Percentiles rank a stretch among this genome's conserved stretches.
phyloP scores from a whole-genome alignment of 2,329 filamentous ascomycete species.

The Sarocladium oryzae region DNA sequence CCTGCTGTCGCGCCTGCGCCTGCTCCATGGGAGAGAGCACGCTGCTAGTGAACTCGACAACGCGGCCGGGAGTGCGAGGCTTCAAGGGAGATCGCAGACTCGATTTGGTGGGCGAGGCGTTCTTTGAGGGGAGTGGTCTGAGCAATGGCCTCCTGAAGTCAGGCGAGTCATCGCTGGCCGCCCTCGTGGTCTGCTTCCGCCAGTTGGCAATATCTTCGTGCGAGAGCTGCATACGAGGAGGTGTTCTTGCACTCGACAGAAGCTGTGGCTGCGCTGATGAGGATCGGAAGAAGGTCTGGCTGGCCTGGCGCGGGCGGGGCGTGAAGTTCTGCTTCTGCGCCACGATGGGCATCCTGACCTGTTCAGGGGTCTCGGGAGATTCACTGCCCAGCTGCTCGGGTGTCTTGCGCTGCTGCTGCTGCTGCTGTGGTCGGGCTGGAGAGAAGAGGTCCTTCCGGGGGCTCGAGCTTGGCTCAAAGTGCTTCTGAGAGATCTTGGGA shows the following conservation, averaged over 20 bases:
- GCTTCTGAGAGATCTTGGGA: constrained; percentile 25
- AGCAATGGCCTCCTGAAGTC: constrained; percentile 22
- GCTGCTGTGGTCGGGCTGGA: constrained; percentile 18
- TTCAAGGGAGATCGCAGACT: constrained; percentile 51
- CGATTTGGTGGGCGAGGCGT: constrained; percentile 51
- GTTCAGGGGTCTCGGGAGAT: constrained; percentile 27
- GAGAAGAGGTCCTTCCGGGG: constrained; percentile 30
- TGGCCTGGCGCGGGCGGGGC: constrained; percentile 30
- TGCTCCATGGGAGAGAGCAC: constrained; percentile 40
- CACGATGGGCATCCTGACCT: constrained; percentile 26
- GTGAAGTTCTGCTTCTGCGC: constrained; percentile 45
- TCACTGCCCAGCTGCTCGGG: neutral
- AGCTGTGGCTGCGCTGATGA: constrained; percentile 21
- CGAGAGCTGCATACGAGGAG: constrained; percentile 35
- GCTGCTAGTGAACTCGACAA: constrained; percentile 51
- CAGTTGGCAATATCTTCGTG: constrained; percentile 34
- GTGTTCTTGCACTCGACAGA: constrained; percentile 19
- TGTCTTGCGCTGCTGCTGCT: constrained; percentile 10
- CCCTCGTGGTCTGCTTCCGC: constrained; percentile 32
- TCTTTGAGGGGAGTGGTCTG: constrained; percentile 41
- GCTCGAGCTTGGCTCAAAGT: constrained; percentile 25
- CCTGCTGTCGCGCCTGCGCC: constrained; percentile 24
- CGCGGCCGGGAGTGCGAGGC: constrained; percentile 49
- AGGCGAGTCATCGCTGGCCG: constrained; percentile 28
- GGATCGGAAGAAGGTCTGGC: constrained; percentile 31